These are phyloP conservation scores for Didymella glomerata DNA, from an alignment of 2,329 filamentous ascomycete species.

Conservation along the genomic window DNA sequence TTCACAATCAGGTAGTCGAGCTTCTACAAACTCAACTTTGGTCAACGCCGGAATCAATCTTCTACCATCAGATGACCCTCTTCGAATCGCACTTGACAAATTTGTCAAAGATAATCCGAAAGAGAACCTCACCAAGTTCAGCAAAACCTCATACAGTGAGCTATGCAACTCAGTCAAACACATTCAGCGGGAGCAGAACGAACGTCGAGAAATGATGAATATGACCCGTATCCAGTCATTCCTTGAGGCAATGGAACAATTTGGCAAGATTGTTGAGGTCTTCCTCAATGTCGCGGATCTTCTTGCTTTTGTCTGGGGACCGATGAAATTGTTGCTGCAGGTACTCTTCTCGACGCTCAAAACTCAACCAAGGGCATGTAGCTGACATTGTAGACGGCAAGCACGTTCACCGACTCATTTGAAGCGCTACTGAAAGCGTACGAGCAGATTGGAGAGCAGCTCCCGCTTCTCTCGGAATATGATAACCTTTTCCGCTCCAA, in stretches of 20 bases:
- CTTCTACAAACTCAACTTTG: not conserved
- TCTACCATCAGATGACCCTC: not conserved
- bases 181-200: constrained; percentile 31
- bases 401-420: constrained; percentile 46
- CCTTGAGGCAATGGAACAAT: constrained; percentile 50
- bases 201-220: constrained; percentile 24
- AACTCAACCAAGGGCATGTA: too few species aligned
- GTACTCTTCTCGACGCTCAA: constrained; percentile 23
- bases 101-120: not conserved
- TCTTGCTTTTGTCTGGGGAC: constrained; percentile 49
- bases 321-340: constrained; percentile 51
- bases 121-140: constrained; percentile 25
- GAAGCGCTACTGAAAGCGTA: constrained; percentile 52
- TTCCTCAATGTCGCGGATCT: constrained; percentile 46
- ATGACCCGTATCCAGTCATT: constrained; percentile 31
- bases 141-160: constrained; percentile 26
- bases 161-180: constrained; percentile 23
- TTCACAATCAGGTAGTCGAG: not conserved
- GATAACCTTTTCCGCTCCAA: constrained; percentile 41
- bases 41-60: too few species aligned
- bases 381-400: too few species aligned
- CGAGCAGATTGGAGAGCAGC: constrained; percentile 50
- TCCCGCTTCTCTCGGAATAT: constrained; percentile 50
- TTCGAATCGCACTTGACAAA: not conserved
- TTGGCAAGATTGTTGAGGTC: constrained; percentile 48